Evolutionary conservation across 306 rosid genomes (phyloP), one percentile per base, ranked within the genome.

Genomic region (Sesbania bispinosa): DNA sequence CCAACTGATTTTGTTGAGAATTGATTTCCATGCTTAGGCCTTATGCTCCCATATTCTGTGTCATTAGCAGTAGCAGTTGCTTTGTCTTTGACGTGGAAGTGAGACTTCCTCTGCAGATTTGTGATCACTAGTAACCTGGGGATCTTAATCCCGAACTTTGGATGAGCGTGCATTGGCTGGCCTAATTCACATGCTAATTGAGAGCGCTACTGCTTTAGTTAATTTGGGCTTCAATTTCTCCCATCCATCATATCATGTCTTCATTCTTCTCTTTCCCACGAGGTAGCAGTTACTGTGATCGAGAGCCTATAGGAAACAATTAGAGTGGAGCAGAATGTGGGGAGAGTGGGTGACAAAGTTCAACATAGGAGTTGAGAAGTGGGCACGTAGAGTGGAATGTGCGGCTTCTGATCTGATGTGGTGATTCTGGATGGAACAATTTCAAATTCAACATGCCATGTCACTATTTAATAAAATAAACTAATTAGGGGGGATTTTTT

Each of bases 91-190:
- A 32, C 26, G 10, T 50, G 74, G 6, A 73, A 58, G n/a, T 6
- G 52, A 62, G 60, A 57, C 58, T 57, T 69, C 32, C 53, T 74
- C 32, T 58, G 82, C 74, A 83, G 81, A 52, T 74, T 68, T 58
- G 68, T 81, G 48, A 57, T n/a, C 10, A 74, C 38, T 32, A 60
- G 43, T 43, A 71, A 76, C 26, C 71, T 81, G 3, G 81, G 85
- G 60, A 80, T 71, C 32, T 71, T 79, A 29, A 71, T 77, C 73
- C 81, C 74, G 43, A 78, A 65, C 51, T 67, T 71, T 10, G 74
- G 67, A 42, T 51, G 73, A 16, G 10, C 14, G 2, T 55, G n/a
- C n/a, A n/a, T n/a, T n/a, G 74, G 62, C 53, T 69, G 39, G 29
- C 30, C 20, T 42, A n/a, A n/a, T n/a, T n/a, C n/a, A n/a, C n/a